Evolutionary conservation across 2,329 filamentous ascomycete genomes (phyloP).

Genomic region (Phialophora tarda): DNA sequence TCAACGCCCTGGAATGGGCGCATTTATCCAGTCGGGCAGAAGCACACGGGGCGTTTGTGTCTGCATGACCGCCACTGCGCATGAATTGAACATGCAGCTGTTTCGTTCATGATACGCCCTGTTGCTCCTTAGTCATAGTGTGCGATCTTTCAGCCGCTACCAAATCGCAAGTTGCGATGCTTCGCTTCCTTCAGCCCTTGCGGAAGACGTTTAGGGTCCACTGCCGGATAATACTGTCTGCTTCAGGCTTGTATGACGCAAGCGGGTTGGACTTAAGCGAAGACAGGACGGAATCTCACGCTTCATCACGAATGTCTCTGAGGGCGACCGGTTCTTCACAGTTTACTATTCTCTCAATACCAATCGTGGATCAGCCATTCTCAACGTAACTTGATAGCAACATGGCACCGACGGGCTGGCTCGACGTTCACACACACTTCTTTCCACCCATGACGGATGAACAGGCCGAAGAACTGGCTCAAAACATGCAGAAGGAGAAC

Average conservation of each 20-base stretch:
- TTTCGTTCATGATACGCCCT: too few species aligned
- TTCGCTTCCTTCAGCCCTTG: not conserved
- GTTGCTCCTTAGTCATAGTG: not conserved
- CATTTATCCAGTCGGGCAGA: not conserved
- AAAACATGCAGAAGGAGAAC: not conserved
- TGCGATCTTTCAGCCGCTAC: not conserved
- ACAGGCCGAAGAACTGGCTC: not conserved
- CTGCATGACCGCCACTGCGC: not conserved
- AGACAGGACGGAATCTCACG: not conserved
- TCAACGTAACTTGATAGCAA: not conserved
- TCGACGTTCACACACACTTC: not conserved
- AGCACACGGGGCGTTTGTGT: not conserved
- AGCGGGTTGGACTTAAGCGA: not conserved
- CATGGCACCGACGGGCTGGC: not conserved
- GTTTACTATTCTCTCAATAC: not conserved
- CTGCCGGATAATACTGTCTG: too few species aligned
- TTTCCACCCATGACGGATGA: not conserved
- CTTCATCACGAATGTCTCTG: not conserved
- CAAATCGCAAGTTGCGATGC: not conserved
- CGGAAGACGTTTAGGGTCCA: not conserved
- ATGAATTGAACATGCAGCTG: too few species aligned
- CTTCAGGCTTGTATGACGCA: not conserved
- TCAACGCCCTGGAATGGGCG: not conserved
- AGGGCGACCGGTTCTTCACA: not conserved
- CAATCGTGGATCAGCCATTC: not conserved